phyloP scores from a whole-genome alignment of 805 yeast species.

The Sugiyamaella marilandica region DNA sequence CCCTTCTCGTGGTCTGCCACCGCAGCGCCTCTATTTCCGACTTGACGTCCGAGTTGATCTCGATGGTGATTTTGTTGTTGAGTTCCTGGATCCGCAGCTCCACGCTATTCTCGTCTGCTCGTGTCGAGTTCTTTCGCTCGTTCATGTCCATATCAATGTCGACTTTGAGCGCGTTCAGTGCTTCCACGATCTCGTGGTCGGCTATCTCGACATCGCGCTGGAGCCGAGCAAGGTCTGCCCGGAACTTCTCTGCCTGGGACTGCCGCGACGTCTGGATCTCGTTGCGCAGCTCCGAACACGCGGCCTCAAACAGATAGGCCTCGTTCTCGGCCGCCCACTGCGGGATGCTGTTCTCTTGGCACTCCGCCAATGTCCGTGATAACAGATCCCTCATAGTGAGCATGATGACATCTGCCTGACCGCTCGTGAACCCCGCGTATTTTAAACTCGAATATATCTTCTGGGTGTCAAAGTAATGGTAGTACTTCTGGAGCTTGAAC shows the following conservation, averaged over 20 bases:
- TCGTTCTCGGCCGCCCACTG: conserved; percentile 79
- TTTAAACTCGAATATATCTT: conserved; percentile 50
- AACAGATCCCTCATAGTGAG: conserved; percentile 37
- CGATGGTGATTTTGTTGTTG: conserved; percentile 77
- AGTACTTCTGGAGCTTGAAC: conserved; percentile 11
- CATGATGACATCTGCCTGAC: conserved; percentile 59
- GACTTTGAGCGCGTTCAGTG: conserved; percentile 56
- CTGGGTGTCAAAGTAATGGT: conserved; percentile 54
- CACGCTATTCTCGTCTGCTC: conserved; percentile 63
- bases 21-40: conserved; percentile 83
- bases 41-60: conserved; percentile 72
- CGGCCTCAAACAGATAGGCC: conserved; percentile 83
- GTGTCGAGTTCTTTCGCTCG: conserved; percentile 82
- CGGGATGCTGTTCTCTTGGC: conserved; percentile 35
- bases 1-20: conserved; percentile 91
- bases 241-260: conserved; percentile 59
- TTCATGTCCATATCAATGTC: conserved; percentile 79
- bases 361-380: conserved; percentile 30
- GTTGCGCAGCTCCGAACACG: conserved; percentile 77
- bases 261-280: conserved; percentile 74
- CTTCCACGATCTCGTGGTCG: conserved; percentile 70
- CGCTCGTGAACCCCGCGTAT: conserved; percentile 53
- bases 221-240: conserved; percentile 59
- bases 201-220: conserved; percentile 69
- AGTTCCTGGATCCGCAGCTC: conserved; percentile 73